Evolutionary conservation across 805 yeast genomes (phyloP), one percentile per base, ranked within the genome.

Genomic region (Saccharomyces mikatae): DNA sequence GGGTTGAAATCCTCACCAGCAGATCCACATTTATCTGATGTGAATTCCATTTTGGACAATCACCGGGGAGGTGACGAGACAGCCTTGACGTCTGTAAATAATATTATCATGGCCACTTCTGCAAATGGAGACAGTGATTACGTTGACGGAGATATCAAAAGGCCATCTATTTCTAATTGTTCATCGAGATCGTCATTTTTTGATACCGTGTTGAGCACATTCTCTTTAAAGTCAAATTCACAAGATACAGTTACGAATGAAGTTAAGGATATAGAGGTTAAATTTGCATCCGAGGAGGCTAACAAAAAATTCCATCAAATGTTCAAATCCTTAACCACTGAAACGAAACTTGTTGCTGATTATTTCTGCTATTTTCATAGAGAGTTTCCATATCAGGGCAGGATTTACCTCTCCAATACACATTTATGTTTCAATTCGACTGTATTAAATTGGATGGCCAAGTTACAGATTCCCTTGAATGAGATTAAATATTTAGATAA

Each of bases 361-460:
- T 89, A 85, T 63, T 80, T 89, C 28, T 92, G 97, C 74, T 97
- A 97, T 0, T 72, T 92, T 53, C 86, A 91, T 59, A 76, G 89
- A 57, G 98, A 92, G 59, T 88, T 90, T 50, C 74, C 92, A 31
- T 72, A 89, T 9, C 97, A 94, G 65, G 99, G 99, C 3, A 76
- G 96, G 51, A 62, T 94, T 28, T 94, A 88, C 66, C 77, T 94
- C 8, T 81, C 96, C 21, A 91, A 88, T 59, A 78, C 80, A 52
- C 82, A 85, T 63, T 65, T 92, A 3, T 89, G 97, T 65, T 94
- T 94, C 76, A 85, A 89, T 66, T 86, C 97, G 6, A 62, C 65
- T 30, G 75, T 94, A 44, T 72, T 92, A 48, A 97, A 96, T 1
- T 91, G 97, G 96, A 87, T 89, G 10, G 89, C 97, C 3, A 87